A percentile compares a stretch with the other conserved stretches of the same genome.
phyloP scores from a whole-genome alignment of 371 early-diverging fungal species.

The Lichtheimia ornata region DNA sequence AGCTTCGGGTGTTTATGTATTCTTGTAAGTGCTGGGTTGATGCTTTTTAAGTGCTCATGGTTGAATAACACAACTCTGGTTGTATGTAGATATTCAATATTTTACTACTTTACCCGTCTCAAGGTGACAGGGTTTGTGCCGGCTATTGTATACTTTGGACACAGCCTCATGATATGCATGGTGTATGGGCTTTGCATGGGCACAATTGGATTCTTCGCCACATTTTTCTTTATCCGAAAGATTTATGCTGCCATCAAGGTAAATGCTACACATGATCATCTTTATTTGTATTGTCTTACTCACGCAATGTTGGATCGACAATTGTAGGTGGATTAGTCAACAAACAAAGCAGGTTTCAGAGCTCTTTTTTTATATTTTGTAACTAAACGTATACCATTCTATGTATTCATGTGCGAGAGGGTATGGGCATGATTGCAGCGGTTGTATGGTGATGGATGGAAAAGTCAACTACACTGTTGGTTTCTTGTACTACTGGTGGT shows the following conservation, averaged over 20 bases:
- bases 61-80: conserved; percentile 10
- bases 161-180: conserved; percentile 53
- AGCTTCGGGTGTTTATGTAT: conserved; percentile 73
- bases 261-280: not conserved
- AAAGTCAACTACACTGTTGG: no score
- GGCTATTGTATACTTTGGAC: conserved; percentile 54
- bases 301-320: not conserved
- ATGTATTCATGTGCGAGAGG: no score
- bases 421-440: no score
- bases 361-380: no score
- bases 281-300: not conserved
- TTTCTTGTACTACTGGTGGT: no score
- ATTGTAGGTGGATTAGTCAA: not conserved
- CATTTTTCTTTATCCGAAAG: conserved; percentile 71
- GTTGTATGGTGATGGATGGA: no score
- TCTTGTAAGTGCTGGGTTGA: conserved; percentile 43
- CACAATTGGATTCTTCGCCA: conserved; percentile 76
- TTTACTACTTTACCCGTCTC: conserved; percentile 51
- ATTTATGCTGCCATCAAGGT: conserved; percentile 81
- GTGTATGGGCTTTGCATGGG: conserved; percentile 71
- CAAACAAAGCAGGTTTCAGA: no score
- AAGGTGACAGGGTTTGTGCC: conserved; percentile 55
- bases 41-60: conserved; percentile 18
- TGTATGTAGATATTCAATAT: conserved; percentile 47
- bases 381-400: no score